Base-by-base conservation (phyloP, 148 eudicot genomes). In the Fagopyrum tataricum region DNA sequence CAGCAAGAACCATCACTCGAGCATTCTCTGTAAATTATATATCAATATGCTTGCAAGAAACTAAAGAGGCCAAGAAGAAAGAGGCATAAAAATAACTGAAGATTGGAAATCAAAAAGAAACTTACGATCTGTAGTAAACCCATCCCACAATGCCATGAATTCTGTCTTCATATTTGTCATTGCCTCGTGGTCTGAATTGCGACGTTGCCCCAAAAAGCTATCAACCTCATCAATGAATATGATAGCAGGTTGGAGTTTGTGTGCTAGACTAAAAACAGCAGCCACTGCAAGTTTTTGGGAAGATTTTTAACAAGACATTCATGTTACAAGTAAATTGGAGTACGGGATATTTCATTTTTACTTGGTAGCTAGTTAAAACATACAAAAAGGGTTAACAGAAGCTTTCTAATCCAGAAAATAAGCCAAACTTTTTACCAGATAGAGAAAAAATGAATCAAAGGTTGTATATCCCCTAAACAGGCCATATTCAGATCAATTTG, bases 111-210 rank as follows among this genome's bases (percentile, higher is more conserved):
- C 46, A 58, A 43, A 44, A 14, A 31, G 39, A 40, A 44, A 85
- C 97, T 78, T 75, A 91, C 97, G 91, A 68, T 95, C 98, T 10
- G 93, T 90, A 18, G 97, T 87, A 78, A 94, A 91, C 24, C 98
- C 98, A 88, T 91, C 98, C 97, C 97, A 91, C 80, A 91, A 67
- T 77, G 96, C 91, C 98, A 94, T 91, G 71, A 94, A 91, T 79
- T 91, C 97, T 4, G 98, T 95, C 76, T 88, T 91, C 97, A 95
- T 91, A 78, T 90, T 95, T 42, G 88, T 86, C 79, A 91, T 66
- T 44, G 98, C 97, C 81, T 95, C 97, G 74, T 95, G 93, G 77
- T 95, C 98, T 52, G 93, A 81, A 44, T 83, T 79, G 78, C 87
- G 88, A 68, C 96, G 98, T 76, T 95, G 93, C 48, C 98, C 98